Conservation (phyloP, 2,329 filamentous ascomycete species). For the Sclerotiophoma versabilis region DNA sequence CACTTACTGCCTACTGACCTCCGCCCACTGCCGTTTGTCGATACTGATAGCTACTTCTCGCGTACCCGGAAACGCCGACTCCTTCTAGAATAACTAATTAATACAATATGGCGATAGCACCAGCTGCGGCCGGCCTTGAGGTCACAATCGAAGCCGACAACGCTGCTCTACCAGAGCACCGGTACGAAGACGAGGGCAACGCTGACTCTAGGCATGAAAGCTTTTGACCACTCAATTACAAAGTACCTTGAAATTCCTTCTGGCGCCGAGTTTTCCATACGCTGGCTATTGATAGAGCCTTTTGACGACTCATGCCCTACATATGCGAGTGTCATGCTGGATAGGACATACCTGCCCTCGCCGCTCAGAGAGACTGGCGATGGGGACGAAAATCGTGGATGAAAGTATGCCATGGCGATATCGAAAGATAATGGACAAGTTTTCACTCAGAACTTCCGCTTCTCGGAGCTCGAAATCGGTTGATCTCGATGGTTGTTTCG, state of each 20-base stretch:
- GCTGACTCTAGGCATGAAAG: neutral
- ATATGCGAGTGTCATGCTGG: neutral
- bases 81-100: neutral
- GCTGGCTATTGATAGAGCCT: conserved; percentile 7
- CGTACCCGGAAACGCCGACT: neutral
- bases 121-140: conserved; percentile 18
- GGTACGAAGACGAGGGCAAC: conserved; percentile 28
- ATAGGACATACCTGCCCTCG: neutral
- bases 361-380: neutral
- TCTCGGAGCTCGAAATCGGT: conserved; percentile 27
- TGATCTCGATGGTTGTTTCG: too few species aligned
- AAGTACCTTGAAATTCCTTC: conserved; percentile 45
- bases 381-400: neutral
- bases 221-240: conserved; percentile 6
- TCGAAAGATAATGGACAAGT: neutral
- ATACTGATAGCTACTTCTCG: neutral
- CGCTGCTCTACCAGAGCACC: conserved; percentile 32
- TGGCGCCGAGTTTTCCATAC: conserved; percentile 30
- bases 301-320: conserved; percentile 15
- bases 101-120: conserved; percentile 26
- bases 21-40: neutral
- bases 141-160: conserved; percentile 28
- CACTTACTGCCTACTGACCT: neutral
- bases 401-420: neutral
- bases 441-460: conserved; percentile 25